These are phyloP conservation scores for Nothophaeocryptopus gaeumannii DNA, from an alignment of 2,329 filamentous ascomycete genomes.

Conservation along the genomic window DNA sequence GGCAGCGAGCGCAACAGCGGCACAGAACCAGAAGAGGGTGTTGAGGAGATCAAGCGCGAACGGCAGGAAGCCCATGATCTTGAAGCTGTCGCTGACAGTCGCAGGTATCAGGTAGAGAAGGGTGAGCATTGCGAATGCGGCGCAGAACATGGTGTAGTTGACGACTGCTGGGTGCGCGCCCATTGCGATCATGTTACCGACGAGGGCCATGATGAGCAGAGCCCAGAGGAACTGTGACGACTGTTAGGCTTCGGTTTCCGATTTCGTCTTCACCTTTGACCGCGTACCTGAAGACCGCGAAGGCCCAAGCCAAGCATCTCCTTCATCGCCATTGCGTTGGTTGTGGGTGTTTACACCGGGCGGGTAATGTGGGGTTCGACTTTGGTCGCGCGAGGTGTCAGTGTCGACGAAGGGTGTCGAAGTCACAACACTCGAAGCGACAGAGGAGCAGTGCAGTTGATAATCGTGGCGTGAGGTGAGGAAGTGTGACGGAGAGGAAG, in stretches of 20 bases:
- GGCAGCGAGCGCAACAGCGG: conserved; percentile 66
- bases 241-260: conserved; percentile 6
- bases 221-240: conserved; percentile 55
- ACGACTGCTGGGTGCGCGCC: conserved; percentile 49
- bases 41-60: conserved; percentile 58
- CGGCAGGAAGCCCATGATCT: conserved; percentile 51
- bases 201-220: conserved; percentile 58
- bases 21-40: conserved; percentile 67
- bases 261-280: no score
- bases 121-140: conserved; percentile 63
- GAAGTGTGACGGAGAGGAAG: no score
- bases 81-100: conserved; percentile 53
- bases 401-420: no score
- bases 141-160: conserved; percentile 66
- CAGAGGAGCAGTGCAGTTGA: no score
- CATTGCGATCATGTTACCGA: conserved; percentile 63
- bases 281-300: conserved; percentile 29
- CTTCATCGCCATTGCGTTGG: conserved; percentile 15
- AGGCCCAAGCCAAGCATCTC: conserved; percentile 29
- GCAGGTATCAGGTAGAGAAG: conserved; percentile 61
- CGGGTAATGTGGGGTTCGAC: no score
- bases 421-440: no score
- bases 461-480: no score
- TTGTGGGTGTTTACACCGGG: no score
- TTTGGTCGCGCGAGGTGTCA: no score